Evolutionary conservation across 805 yeast species (phyloP).

Genomic region (Saccharomycopsis vini): DNA sequence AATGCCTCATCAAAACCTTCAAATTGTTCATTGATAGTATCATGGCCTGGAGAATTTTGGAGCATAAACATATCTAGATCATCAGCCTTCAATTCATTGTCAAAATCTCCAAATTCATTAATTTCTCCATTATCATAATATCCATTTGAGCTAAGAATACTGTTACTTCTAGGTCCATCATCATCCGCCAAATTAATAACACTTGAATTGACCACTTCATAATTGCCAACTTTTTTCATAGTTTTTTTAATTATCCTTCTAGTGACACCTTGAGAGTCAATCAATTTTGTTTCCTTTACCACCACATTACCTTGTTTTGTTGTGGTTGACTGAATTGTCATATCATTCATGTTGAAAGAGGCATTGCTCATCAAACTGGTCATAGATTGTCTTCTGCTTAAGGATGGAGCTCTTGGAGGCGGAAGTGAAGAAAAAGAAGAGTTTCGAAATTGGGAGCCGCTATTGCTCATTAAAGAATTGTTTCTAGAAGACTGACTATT

Average conservation of each 20-base stretch:
- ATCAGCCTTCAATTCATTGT: conserved; percentile 13
- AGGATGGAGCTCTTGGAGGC: not conserved
- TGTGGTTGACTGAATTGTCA: conserved; percentile 18
- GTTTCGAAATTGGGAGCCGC: conserved; percentile 6
- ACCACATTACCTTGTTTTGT: conserved; percentile 13
- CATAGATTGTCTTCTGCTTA: conserved; percentile 6
- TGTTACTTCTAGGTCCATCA: too few species aligned
- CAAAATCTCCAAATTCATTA: conserved; percentile 13
- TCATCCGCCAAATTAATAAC: conserved; percentile 13
- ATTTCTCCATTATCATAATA: not conserved
- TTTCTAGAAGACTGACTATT: not conserved
- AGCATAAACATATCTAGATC: conserved; percentile 5
- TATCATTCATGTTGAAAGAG: conserved; percentile 13
- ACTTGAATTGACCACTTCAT: conserved; percentile 18
- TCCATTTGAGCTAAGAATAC: too few species aligned
- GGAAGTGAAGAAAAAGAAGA: conserved; percentile 12
- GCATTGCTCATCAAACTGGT: conserved; percentile 11
- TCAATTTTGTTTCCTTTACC: conserved; percentile 14
- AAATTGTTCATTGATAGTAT: conserved; percentile 10
- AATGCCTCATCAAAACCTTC: conserved; percentile 16
- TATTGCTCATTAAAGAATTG: conserved; percentile 7
- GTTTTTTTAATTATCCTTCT: conserved; percentile 14
- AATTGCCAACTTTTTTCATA: conserved; percentile 15
- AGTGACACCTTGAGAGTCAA: conserved; percentile 16
- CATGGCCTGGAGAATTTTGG: not conserved